These are phyloP conservation scores for Daldinia childiae DNA, from an alignment of 495 filamentous ascomycete species.

Conservation along the genomic window DNA sequence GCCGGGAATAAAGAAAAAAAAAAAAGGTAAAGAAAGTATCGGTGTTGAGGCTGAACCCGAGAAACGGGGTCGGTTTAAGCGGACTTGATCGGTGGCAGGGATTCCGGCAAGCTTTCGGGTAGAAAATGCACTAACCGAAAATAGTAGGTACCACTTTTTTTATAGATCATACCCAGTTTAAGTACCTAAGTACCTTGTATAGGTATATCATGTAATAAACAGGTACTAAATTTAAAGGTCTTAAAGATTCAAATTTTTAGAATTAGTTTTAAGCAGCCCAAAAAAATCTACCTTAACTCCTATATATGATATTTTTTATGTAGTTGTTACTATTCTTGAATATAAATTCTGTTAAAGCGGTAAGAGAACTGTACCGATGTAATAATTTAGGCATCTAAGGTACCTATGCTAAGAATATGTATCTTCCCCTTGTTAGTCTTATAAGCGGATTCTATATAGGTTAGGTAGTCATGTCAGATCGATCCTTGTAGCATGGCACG, in stretches of 20 bases:
- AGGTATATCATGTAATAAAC: neutral
- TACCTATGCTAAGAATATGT: neutral
- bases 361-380: neutral
- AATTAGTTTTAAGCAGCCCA: neutral
- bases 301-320: neutral
- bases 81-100: conserved; percentile 12
- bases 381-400: too few species aligned
- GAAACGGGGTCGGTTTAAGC: conserved; percentile 7
- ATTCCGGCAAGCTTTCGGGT: conserved; percentile 16
- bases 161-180: too few species aligned
- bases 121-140: conserved; percentile 22
- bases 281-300: neutral
- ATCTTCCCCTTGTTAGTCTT: neutral
- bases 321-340: neutral
- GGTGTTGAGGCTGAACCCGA: conserved; percentile 22
- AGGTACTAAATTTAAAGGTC: neutral
- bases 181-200: neutral
- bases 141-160: neutral
- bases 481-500: neutral
- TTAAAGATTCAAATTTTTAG: neutral
- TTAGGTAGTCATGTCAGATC: neutral
- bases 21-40: conserved; percentile 5
- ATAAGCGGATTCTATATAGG: neutral
- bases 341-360: neutral
- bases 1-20: neutral